Evolutionary conservation across 1,284 basidiomycete species (phyloP), one percentile per base, ranked within the genome.

Genomic region (Sporisorium exsertum): DNA sequence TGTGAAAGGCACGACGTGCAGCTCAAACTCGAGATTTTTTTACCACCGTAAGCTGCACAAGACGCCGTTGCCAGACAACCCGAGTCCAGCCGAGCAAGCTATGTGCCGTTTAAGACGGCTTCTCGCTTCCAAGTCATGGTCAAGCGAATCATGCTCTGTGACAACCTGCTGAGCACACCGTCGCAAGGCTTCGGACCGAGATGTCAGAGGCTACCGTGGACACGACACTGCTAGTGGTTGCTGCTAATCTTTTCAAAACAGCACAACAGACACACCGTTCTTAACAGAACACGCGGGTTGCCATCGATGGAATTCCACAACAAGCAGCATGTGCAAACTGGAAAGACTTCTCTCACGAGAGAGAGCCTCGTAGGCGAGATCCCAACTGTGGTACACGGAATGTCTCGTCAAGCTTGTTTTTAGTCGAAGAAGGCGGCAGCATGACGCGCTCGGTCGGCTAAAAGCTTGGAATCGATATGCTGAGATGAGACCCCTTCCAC

Each of bases 11-110:
- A 35, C 3, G 33, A 35, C 7, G 13, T n/a, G 37, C 37, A 5
- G 5, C n/a, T 40, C 4, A 5, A n/a, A n/a, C n/a, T n/a, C n/a
- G n/a, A n/a, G n/a, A n/a, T n/a, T 40, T 40, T 40, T 40, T 16
- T 40, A 15, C 37, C 16, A 5, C 37, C 18, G 37, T n/a, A 16
- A 40, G 16, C 37, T 40, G 18, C 37, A 3, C 33, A 5, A 9
- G 33, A 35, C 33, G 12, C 33, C 9, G 33, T 46, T 24, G 13
- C 3, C 37, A 20, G 20, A 32, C 49, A 20, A 50, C 49, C 49
- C 49, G 49, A 50, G 29, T 50, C 49, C 29, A 50, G 49, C 49
- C 49, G 49, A 50, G 27, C n/a, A n/a, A n/a, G n/a, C n/a, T n/a
- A n/a, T n/a, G n/a, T n/a, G n/a, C n/a, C n/a, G n/a, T n/a, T n/a